Percentiles rank a stretch among this genome's conserved stretches.
Evolutionary conservation across 1,139 yeast species (phyloP).

Genomic region (Pichia sp.): DNA sequence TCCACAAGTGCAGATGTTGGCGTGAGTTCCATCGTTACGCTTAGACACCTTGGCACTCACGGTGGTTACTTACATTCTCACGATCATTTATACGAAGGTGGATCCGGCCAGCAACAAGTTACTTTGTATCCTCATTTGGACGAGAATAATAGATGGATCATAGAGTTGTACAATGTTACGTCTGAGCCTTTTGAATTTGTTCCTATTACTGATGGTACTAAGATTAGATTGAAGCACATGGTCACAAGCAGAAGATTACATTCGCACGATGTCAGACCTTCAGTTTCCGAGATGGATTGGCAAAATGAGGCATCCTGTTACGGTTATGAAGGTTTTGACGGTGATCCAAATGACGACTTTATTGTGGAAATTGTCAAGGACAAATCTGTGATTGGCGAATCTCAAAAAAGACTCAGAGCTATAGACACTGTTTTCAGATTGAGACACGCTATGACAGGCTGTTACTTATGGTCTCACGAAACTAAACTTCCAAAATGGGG

Average conservation of each 20-base stretch:
- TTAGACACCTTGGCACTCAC: constrained; percentile 79
- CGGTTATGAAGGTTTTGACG: constrained; percentile 85
- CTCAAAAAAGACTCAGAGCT: constrained; percentile 66
- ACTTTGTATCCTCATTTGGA: constrained; percentile 93
- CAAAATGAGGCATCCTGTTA: constrained; percentile 92
- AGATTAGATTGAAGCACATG: constrained; percentile 72
- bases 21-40: constrained; percentile 70
- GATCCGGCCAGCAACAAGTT: constrained; percentile 92
- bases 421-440: constrained; percentile 81
- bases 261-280: constrained; percentile 93
- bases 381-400: constrained; percentile 51
- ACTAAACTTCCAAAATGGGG: constrained; percentile 94
- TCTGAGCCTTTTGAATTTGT: constrained; percentile 50
- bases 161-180: constrained; percentile 63
- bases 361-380: constrained; percentile 76
- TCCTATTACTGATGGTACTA: constrained; percentile 70
- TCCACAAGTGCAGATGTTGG: constrained; percentile 80
- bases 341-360: constrained; percentile 96
- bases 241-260: constrained; percentile 78
- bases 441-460: constrained; percentile 85
- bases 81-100: constrained; percentile 76
- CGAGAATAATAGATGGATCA: constrained; percentile 77
- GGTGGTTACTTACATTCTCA: constrained; percentile 98
- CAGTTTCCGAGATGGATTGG: constrained; percentile 91
- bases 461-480: constrained; percentile 82